These are phyloP conservation scores for Clarireedia hainanense DNA, from an alignment of 2,329 filamentous ascomycete species.

Conservation along the genomic window DNA sequence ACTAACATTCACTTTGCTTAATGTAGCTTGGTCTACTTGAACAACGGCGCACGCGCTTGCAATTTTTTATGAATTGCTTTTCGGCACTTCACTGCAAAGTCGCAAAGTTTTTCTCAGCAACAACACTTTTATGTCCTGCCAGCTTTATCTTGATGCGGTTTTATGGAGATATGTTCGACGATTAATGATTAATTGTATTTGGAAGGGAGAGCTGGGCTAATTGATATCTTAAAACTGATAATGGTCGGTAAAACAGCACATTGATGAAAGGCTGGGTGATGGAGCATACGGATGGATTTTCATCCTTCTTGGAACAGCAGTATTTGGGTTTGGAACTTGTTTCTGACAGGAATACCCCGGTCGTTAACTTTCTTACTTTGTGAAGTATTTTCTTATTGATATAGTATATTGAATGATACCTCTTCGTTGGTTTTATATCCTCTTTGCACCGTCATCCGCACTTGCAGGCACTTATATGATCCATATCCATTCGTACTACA, in stretches of 20 bases:
- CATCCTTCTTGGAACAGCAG: background rate
- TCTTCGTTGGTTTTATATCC: background rate
- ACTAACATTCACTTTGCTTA: constrained; percentile 19
- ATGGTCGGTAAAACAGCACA: background rate
- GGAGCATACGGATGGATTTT: background rate
- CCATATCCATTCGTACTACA: too few species aligned
- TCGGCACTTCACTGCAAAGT: background rate
- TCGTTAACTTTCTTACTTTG: background rate
- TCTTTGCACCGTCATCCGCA: background rate
- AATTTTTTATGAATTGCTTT: background rate
- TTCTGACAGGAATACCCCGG: background rate
- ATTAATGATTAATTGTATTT: too few species aligned
- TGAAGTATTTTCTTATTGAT: background rate
- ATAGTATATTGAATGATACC: background rate
- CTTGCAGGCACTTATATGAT: too few species aligned
- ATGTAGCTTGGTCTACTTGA: constrained; percentile 27
- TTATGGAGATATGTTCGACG: background rate
- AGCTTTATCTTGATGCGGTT: background rate
- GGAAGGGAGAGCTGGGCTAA: background rate
- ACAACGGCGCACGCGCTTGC: background rate
- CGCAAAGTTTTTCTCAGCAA: background rate
- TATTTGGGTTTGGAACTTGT: background rate
- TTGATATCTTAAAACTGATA: background rate
- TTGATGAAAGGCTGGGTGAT: background rate
- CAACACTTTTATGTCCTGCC: background rate